Conservation (phyloP, 768 basidiomycete species). For the Tylopilus felleus region DNA sequence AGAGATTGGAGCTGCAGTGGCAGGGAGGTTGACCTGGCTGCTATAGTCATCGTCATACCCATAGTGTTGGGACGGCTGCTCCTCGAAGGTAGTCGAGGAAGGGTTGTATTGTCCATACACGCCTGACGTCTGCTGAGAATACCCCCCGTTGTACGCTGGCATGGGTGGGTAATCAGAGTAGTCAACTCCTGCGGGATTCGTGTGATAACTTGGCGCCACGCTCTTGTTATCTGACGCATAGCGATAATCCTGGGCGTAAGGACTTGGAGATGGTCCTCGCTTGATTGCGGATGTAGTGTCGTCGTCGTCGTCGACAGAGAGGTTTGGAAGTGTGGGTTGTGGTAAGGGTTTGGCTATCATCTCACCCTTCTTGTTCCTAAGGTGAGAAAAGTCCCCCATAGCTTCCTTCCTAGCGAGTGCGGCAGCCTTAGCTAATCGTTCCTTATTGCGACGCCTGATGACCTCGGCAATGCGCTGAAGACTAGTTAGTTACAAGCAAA, state of each 20-base stretch:
- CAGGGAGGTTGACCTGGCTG: conserved; percentile 57
- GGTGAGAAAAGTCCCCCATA: conserved; percentile 82
- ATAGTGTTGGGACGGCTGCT: conserved; percentile 48
- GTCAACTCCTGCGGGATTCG: conserved; percentile 40
- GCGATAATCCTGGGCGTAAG: conserved; percentile 54
- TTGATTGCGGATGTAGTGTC: conserved; percentile 56
- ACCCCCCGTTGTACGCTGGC: conserved; percentile 70
- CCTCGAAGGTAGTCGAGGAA: conserved; percentile 52
- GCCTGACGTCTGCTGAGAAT: conserved; percentile 53
- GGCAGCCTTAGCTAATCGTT: conserved; percentile 76
- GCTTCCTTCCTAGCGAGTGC: conserved; percentile 89
- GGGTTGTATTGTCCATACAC: conserved; percentile 55
- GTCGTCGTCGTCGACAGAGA: conserved; percentile 75
- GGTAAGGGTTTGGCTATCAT: conserved; percentile 75
- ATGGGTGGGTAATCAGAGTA: conserved; percentile 60
- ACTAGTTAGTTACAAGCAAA: conserved; percentile 11
- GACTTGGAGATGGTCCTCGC: conserved; percentile 52
- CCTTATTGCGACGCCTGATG: conserved; percentile 87
- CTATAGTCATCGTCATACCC: conserved; percentile 68
- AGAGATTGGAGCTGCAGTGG: conserved; percentile 57
- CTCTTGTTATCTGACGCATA: conserved; percentile 50
- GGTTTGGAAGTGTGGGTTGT: conserved; percentile 91
- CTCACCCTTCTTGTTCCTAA: conserved; percentile 92
- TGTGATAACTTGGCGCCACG: conserved; percentile 34
- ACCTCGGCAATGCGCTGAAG: conserved; percentile 85